Evolutionary conservation across 331 rosid species (phyloP), one percentile per base, ranked within the genome.

Genomic region (Stylosanthes scabra): DNA sequence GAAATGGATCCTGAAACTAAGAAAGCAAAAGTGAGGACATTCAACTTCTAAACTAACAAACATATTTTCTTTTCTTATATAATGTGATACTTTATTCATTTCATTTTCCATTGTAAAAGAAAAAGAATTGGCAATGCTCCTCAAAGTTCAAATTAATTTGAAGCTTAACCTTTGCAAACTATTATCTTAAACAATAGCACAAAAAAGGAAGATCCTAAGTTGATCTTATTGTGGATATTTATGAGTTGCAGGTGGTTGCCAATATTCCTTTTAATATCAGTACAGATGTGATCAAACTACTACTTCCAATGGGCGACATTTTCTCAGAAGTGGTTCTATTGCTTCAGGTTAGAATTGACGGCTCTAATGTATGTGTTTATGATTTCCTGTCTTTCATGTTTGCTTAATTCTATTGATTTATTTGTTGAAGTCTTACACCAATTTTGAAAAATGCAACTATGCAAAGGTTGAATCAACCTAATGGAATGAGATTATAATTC

Each of bases 281-380:
- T 78, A 88, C 94, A 54, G 90, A 91, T 74, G 89, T 89, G 75
- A 82, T 94, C 74, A 91, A 86, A 83, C 89, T 77, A 66, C 88
- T 94, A 14, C 96, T 94, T 81, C 99, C 96, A 47, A 84, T 94
- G 98, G 98, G 98, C 11, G 96, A 94, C 86, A 80, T 91, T 54
- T 86, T 94, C 75, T 86, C 95, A 41, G 93, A 88, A 70, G 95
- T 89, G 39, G 89, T 87, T 84, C 94, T 93, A 27, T 83, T 89
- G 72, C 93, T 94, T 63, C 96, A 89, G 93, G 99, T 91, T 83
- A 15, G 78, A 70, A 62, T 74, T 51, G 37, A 55, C 37, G 58
- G 39, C 64, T 61, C 39, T 5, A 46, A 40, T 41, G 47, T 45
- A 52, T 34, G 47, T 41, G 47, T 39, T 44, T 34, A 54, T 52